These are phyloP conservation scores for Paralagenidium karlingii DNA, from an alignment of 352 stramenopile species.

Conservation along the genomic window DNA sequence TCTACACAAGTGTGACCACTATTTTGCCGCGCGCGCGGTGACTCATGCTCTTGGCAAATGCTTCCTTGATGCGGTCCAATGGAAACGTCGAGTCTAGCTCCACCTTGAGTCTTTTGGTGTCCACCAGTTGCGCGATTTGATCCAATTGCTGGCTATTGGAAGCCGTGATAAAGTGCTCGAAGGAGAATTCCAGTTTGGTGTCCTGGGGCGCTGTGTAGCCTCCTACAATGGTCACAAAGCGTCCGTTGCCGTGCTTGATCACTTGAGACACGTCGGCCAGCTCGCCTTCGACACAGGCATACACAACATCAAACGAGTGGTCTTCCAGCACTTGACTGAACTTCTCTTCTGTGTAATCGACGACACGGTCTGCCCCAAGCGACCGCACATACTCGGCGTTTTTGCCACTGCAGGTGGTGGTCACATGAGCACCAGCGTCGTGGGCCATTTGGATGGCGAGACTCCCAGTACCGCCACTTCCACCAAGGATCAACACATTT, in stretches of 20 bases:
- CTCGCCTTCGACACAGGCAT: slow-evolving; percentile 16
- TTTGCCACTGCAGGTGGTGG: slow-evolving; percentile 9
- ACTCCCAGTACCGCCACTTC: slow-evolving; percentile 17
- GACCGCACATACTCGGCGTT: slow-evolving; percentile 12
- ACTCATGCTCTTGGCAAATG: too few species aligned
- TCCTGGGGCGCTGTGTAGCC: too few species aligned
- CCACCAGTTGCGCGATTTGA: too few species aligned
- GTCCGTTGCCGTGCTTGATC: slow-evolving; percentile 5
- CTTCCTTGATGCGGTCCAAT: too few species aligned
- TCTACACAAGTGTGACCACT: too few species aligned
- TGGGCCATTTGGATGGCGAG: slow-evolving; percentile 30
- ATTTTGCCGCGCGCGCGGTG: too few species aligned
- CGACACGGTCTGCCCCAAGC: slow-evolving; percentile 13
- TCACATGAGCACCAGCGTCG: slow-evolving; percentile 10
- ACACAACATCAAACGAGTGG: slow-evolving; percentile 19
- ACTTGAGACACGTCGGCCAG: slow-evolving; percentile 8
- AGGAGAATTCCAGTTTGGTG: too few species aligned
- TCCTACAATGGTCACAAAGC: slow-evolving; percentile 8
- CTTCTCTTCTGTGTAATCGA: slow-evolving; percentile 19
- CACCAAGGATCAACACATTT: slow-evolving; percentile 28
- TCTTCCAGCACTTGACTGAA: slow-evolving; percentile 10
- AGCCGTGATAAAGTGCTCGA: too few species aligned
- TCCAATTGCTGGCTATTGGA: too few species aligned
- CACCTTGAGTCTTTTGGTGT: too few species aligned
- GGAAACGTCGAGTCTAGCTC: too few species aligned